Evolutionary conservation across 2,329 filamentous ascomycete genomes (phyloP).

Genomic region (Cephalotrichum gorgonifer): DNA sequence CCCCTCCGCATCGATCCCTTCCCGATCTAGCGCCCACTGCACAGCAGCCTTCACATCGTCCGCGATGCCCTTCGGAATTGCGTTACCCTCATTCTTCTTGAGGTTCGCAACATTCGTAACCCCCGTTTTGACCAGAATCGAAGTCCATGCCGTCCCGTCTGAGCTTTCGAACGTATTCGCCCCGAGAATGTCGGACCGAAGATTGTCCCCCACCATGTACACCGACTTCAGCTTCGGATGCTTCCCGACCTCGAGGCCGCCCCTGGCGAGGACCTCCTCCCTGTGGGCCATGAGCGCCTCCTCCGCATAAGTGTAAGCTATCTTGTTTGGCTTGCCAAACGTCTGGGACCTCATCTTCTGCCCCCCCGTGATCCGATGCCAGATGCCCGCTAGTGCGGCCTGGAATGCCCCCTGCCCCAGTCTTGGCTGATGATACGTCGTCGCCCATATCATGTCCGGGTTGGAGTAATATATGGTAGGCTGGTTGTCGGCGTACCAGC

Average conservation of each 20-base stretch:
- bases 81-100: constrained; percentile 4
- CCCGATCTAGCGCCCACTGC: constrained; percentile 58
- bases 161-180: constrained; percentile 65
- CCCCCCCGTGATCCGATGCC: constrained; percentile 59
- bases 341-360: constrained; percentile 50
- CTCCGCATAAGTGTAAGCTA: constrained; percentile 80
- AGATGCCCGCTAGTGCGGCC: constrained; percentile 70
- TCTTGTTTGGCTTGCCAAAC: constrained; percentile 72
- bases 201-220: constrained; percentile 92
- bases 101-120: too few relatives aligned
- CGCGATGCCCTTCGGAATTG: constrained; percentile 32
- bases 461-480: constrained; percentile 82
- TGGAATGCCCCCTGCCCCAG: constrained; percentile 89
- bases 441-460: constrained; percentile 82
- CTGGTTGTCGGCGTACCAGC: constrained; percentile 76
- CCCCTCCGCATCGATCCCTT: constrained; percentile 24
- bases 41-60: constrained; percentile 71
- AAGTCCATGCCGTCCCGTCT: constrained; percentile 63
- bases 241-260: constrained; percentile 7
- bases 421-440: constrained; percentile 72
- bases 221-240: constrained; percentile 53
- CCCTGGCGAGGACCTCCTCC: constrained; percentile 27
- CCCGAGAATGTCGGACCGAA: constrained; percentile 81
- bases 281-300: constrained; percentile 55
- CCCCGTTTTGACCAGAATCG: constrained; percentile 69